Evolutionary conservation across 202 grass and related monocot species (phyloP).

Genomic region (Carex arenaria): DNA sequence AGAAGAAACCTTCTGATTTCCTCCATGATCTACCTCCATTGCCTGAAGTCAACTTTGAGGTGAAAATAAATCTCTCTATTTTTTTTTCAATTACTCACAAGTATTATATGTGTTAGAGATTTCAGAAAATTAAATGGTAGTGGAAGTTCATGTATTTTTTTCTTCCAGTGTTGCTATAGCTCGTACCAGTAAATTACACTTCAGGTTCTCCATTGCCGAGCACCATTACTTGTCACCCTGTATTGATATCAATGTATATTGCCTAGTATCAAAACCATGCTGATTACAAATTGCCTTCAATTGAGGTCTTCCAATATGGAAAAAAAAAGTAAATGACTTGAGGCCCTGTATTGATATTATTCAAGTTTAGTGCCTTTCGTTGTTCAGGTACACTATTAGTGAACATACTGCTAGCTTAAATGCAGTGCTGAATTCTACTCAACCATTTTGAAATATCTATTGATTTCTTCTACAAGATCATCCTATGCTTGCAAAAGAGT

Average conservation of each 20-base stretch:
- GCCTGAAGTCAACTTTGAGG: slow-evolving; percentile 57
- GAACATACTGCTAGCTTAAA: background rate
- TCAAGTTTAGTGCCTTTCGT: background rate
- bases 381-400: background rate
- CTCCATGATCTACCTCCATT: slow-evolving; percentile 76
- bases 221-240: too few relatives aligned
- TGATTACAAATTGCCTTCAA: background rate
- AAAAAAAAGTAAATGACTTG: background rate
- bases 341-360: background rate
- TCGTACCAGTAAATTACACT: background rate
- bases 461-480: too few relatives aligned
- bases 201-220: background rate
- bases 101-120: background rate
- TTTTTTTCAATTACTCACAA: background rate
- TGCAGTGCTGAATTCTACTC: background rate
- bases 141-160: background rate
- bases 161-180: background rate
- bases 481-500: too few relatives aligned
- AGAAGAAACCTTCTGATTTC: slow-evolving; percentile 83
- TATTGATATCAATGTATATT: too few relatives aligned
- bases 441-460: too few relatives aligned
- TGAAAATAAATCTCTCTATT: background rate
- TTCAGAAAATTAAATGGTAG: background rate
- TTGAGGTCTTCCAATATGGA: background rate
- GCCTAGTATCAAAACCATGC: background rate